phyloP scores from a whole-genome alignment of 1,284 basidiomycete genomes.

The Puccinia novopanici region DNA sequence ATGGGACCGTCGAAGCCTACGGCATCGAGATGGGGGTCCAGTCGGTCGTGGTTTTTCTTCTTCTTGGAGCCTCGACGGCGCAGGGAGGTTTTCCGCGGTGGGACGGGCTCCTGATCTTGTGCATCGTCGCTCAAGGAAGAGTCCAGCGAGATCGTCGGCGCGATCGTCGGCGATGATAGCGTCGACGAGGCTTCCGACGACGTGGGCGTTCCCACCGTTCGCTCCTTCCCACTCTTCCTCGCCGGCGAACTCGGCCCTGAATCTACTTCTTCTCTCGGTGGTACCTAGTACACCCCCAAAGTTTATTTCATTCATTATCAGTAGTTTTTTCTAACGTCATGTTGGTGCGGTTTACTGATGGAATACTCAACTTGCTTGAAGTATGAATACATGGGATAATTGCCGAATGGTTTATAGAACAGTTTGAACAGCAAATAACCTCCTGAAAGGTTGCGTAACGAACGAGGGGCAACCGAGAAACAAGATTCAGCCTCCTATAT shows the following conservation, averaged over 20 bases:
- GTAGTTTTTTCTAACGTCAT: background rate
- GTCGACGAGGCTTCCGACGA: conserved; percentile 23
- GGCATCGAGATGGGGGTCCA: background rate
- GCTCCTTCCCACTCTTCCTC: background rate
- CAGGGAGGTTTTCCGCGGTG: background rate
- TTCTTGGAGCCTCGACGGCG: conserved; percentile 19
- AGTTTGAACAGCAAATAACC: conserved; percentile 47
- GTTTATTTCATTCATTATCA: background rate
- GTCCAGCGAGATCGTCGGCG: conserved; percentile 1
- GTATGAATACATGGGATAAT: conserved; percentile 45
- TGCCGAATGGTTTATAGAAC: conserved; percentile 44
- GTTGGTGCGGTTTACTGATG: too few relatives aligned
- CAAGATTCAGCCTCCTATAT: background rate
- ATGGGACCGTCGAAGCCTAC: conserved; percentile 48
- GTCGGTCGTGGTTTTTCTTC: background rate
- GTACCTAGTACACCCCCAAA: too few relatives aligned
- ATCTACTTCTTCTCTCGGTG: conserved; percentile 10
- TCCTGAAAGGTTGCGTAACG: background rate
- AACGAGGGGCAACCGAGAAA: background rate
- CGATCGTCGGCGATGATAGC: conserved; percentile 6
- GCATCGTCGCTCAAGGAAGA: background rate
- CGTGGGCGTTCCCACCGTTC: background rate
- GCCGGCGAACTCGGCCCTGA: background rate
- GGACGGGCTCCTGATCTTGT: background rate
- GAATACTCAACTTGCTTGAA: conserved; percentile 44